Evolutionary conservation across 177 flowering plant species (phyloP).

Genomic region (Vitis hybrid): DNA sequence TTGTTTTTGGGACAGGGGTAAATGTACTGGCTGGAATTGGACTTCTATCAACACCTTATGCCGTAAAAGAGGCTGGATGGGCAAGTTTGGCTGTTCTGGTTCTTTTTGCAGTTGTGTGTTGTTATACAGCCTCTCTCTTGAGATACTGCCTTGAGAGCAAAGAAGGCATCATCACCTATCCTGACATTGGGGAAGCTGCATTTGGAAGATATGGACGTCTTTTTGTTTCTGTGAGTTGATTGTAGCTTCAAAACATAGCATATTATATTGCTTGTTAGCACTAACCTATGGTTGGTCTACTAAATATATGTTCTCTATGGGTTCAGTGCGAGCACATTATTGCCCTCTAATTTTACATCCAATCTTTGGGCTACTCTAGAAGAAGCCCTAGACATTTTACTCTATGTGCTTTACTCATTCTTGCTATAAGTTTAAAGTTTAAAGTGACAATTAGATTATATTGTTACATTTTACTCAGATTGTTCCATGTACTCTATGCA

Average conservation of each 20-base stretch:
- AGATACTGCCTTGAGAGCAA: slow-evolving; percentile 76
- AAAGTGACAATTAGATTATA: too few relatives aligned
- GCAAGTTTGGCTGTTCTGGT: slow-evolving; percentile 53
- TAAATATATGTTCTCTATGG: too few relatives aligned
- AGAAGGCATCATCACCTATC: slow-evolving; percentile 61
- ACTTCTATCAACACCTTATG: slow-evolving; percentile 78
- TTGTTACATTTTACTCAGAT: too few relatives aligned
- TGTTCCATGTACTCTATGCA: too few relatives aligned
- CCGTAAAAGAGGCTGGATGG: slow-evolving; percentile 89
- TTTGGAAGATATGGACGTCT: slow-evolving; percentile 80
- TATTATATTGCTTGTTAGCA: neutral
- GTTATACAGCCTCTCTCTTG: slow-evolving; percentile 79
- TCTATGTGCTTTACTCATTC: too few relatives aligned
- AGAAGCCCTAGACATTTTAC: too few relatives aligned
- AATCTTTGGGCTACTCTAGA: too few relatives aligned
- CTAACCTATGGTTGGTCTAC: too few relatives aligned
- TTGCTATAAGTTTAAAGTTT: too few relatives aligned
- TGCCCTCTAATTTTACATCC: too few relatives aligned
- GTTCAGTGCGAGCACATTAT: too few relatives aligned
- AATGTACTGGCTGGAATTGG: slow-evolving; percentile 93
- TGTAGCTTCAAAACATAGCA: neutral
- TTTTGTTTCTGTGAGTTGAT: slow-evolving; percentile 63
- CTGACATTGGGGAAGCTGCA: slow-evolving; percentile 96
- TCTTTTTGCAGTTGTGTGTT: slow-evolving; percentile 65
- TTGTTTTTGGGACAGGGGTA: slow-evolving; percentile 40